Evolutionary conservation across 2,329 filamentous ascomycete genomes (phyloP).

Genomic region (Cladobotryum protrusum): DNA sequence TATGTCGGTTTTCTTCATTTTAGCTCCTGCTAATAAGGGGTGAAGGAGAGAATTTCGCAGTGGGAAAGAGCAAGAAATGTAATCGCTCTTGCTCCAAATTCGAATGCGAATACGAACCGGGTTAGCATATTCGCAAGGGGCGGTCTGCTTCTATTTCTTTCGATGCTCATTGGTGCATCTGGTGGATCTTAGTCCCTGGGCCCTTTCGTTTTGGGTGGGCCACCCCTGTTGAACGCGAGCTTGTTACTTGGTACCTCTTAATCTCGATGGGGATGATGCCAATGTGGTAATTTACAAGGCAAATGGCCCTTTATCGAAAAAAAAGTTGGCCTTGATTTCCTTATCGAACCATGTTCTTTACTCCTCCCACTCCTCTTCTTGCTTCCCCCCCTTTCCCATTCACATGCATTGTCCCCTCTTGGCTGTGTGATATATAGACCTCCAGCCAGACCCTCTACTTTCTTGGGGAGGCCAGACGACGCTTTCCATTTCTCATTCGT

Average conservation of each 20-base stretch:
- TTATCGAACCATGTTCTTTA: not conserved
- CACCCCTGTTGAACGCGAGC: not conserved
- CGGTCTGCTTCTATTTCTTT: not conserved
- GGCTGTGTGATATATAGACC: too few species aligned
- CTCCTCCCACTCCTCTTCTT: not conserved
- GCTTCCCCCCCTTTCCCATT: not conserved
- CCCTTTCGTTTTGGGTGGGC: not conserved
- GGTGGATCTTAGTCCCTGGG: not conserved
- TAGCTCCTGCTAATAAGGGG: too few species aligned
- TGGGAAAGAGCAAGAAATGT: too few species aligned
- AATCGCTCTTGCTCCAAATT: not conserved
- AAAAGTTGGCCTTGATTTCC: not conserved
- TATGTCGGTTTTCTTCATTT: too few species aligned
- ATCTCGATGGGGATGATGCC: too few species aligned
- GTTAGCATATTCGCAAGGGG: too few species aligned
- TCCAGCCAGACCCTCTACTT: too few species aligned
- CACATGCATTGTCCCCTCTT: not conserved
- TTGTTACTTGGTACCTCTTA: too few species aligned
- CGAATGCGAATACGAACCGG: conserved; percentile 3
- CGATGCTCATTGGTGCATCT: not conserved
- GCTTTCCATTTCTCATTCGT: not conserved
- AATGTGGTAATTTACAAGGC: too few species aligned
- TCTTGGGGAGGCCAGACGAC: not conserved
- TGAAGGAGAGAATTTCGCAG: too few species aligned
- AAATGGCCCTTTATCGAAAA: not conserved